phyloP scores from a whole-genome alignment of 176 grass and related monocot genomes.

The Thalia dealbata region DNA sequence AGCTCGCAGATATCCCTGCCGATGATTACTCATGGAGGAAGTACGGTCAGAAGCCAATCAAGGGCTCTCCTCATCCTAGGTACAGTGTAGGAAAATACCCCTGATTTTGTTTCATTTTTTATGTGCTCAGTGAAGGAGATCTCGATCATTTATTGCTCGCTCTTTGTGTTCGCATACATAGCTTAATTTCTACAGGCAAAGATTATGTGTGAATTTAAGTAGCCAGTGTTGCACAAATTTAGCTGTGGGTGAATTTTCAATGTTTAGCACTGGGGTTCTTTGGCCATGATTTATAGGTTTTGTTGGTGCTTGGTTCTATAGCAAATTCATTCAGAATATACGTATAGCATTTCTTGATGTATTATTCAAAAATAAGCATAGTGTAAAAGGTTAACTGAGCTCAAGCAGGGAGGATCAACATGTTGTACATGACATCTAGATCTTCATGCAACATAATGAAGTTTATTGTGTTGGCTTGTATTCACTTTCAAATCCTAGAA shows the following conservation, averaged over 20 bases:
- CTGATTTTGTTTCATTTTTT: neutral
- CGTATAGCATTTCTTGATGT: no score
- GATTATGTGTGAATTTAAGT: neutral
- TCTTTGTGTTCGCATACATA: neutral
- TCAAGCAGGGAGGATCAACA: neutral
- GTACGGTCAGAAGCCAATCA: slow-evolving; percentile 99
- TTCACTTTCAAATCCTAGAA: neutral
- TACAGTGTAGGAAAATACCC: slow-evolving; percentile 22
- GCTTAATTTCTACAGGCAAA: no score
- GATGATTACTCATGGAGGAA: slow-evolving; percentile 97
- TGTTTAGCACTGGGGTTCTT: no score
- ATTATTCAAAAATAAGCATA: no score
- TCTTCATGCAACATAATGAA: neutral
- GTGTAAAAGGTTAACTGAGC: no score
- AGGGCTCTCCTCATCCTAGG: slow-evolving; percentile 98
- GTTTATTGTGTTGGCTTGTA: neutral
- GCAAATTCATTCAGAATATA: no score
- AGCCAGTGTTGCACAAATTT: neutral
- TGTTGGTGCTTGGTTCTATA: no score
- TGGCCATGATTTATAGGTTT: no score
- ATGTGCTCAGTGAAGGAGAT: neutral
- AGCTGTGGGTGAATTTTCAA: neutral
- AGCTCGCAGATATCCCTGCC: slow-evolving; percentile 78
- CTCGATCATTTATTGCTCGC: neutral
- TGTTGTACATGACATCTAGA: neutral